Evolutionary conservation across 2,329 filamentous ascomycete species (phyloP), one percentile per base, ranked within the genome.

Genomic region (Magnaporthales sp.): DNA sequence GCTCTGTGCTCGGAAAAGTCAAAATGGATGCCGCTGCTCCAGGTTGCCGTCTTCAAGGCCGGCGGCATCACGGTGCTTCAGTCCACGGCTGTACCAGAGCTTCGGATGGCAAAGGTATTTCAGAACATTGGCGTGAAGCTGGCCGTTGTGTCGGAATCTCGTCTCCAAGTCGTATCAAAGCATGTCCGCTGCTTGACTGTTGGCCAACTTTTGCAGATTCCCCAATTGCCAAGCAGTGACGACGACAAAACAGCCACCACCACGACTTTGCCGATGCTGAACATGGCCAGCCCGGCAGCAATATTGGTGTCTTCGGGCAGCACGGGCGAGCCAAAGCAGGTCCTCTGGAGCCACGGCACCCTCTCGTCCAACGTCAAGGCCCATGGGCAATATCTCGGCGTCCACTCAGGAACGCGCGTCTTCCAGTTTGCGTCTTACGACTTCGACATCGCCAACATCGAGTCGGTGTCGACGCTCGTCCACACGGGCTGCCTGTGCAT

Each of bases 241-340:
- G 24, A 31, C 62, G 27, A 46, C 27, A 31, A 29, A 19, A 27
- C 62, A 5, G 30, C 32, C 15, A 30, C 54, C 19, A 24, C 19
- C 3, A 3, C 5, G 9, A 30, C 29, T 27, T 29, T 65, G 15
- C 63, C 63, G 0, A 19, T 65, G 10, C 29, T 65, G 51, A 30
- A 54, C n/a, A 27, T 56, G 10, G 19, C 27, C 26, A 31, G 27
- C 8, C 64, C 64, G 8, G 58, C 58, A 54, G 82, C 79, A 65
- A 32, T 82, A 0, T 77, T 76, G 63, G 82, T 80, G 67, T 82
- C 80, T 0, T 81, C 79, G 2, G 80, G 80, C 0, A 77, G 76
- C 4, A 81, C 79, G 2, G 80, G 80, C 3, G 73, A 69, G 5
- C 80, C 80, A 0, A 82, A 82, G 68, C 78, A 76, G 0, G 77